Evolutionary conservation across 352 stramenopile species (phyloP).

Genomic region (Globisporangium rhizosaccharum): DNA sequence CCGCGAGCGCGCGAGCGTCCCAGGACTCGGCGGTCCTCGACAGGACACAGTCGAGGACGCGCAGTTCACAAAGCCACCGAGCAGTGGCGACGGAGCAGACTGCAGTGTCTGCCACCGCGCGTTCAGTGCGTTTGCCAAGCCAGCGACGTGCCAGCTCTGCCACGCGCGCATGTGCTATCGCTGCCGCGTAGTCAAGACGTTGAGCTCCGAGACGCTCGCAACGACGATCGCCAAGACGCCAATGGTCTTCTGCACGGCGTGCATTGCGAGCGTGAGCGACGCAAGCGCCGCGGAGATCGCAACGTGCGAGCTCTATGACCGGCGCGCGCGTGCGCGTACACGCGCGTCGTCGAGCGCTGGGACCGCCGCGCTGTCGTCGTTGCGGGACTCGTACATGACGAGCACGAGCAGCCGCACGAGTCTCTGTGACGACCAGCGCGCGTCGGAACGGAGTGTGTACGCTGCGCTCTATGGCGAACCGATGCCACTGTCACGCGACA

Average conservation of each 20-base stretch:
- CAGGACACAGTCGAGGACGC: slow-evolving; percentile 1
- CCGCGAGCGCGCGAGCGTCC: slow-evolving; percentile 11
- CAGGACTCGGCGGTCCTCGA: no score
- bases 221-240: slow-evolving; percentile 32
- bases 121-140: slow-evolving; percentile 28
- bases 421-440: slow-evolving; percentile 15
- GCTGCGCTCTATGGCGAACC: slow-evolving; percentile 20
- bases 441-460: slow-evolving; percentile 39
- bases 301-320: slow-evolving; percentile 46
- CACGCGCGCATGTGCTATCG: slow-evolving; percentile 34
- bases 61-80: neutral
- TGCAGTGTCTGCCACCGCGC: slow-evolving; percentile 31
- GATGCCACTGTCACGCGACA: slow-evolving; percentile 5
- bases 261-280: slow-evolving; percentile 40
- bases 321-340: slow-evolving; percentile 22
- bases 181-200: slow-evolving; percentile 38
- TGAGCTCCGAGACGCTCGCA: slow-evolving; percentile 38
- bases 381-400: slow-evolving; percentile 1
- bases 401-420: slow-evolving; percentile 3
- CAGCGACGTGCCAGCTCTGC: slow-evolving; percentile 36
- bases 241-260: slow-evolving; percentile 67
- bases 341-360: slow-evolving; percentile 26
- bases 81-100: neutral
- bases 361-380: slow-evolving; percentile 4
- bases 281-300: slow-evolving; percentile 59